Conservation (phyloP, 2,329 filamentous ascomycete species). For the Botrytis medusae region DNA sequence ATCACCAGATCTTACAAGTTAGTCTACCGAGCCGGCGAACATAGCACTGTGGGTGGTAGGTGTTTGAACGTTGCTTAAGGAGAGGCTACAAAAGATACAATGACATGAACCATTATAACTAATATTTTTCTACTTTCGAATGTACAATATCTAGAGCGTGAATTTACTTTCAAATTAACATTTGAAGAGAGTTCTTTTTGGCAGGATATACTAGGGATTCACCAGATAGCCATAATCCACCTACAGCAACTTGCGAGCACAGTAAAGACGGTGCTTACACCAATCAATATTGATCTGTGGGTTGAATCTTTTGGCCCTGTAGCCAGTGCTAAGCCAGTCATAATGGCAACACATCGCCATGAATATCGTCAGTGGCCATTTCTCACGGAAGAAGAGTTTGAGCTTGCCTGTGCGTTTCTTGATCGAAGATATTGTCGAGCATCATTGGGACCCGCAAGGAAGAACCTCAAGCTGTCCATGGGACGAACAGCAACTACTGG, state of each 20-base stretch:
- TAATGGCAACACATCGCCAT: conserved; percentile 41
- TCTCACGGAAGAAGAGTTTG: conserved; percentile 61
- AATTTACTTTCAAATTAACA: neutral
- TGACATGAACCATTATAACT: neutral
- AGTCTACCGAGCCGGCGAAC: neutral
- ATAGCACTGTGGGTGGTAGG: neutral
- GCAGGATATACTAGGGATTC: neutral
- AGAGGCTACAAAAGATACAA: neutral
- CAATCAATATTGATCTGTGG: too few relatives aligned
- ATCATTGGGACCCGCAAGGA: conserved; percentile 54
- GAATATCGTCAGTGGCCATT: conserved; percentile 56
- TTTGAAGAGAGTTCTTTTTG: neutral
- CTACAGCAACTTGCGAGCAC: neutral
- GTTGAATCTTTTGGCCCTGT: neutral
- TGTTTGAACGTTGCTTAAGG: neutral
- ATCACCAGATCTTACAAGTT: neutral
- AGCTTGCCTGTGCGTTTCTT: conserved; percentile 62
- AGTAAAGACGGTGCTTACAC: neutral
- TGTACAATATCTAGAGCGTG: neutral
- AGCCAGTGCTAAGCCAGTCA: conserved; percentile 10
- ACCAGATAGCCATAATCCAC: neutral
- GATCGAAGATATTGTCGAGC: conserved; percentile 59
- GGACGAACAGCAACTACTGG: conserved; percentile 39
- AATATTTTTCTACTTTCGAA: neutral
- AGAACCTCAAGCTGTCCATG: conserved; percentile 56